Percentiles rank a stretch among this genome's conserved stretches.
phyloP scores from a whole-genome alignment of 2,329 filamentous ascomycete species.

The Exophiala sp. region DNA sequence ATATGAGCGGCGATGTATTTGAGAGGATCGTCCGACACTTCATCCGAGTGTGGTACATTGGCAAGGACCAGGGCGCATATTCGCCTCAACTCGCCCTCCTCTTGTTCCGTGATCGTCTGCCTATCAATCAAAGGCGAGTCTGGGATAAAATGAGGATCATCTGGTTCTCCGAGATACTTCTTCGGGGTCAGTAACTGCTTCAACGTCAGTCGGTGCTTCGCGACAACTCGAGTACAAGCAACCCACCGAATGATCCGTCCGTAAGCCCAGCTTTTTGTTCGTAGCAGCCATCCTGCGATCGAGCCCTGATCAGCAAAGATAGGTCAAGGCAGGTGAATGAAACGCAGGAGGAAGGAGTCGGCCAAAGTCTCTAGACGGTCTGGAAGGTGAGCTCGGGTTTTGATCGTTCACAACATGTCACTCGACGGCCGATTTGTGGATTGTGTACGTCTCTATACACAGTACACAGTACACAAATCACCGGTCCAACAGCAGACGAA shows the following conservation, averaged over 20 bases:
- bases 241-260: slow-evolving; percentile 14
- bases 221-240: neutral
- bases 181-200: slow-evolving; percentile 25
- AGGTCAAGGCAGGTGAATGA: neutral
- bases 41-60: slow-evolving; percentile 28
- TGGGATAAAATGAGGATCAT: slow-evolving; percentile 31
- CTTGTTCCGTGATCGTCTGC: slow-evolving; percentile 32
- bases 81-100: slow-evolving; percentile 35
- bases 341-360: neutral
- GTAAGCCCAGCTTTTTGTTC: slow-evolving; percentile 8
- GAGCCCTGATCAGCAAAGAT: neutral
- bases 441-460: neutral
- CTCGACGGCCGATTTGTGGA: neutral
- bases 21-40: slow-evolving; percentile 27
- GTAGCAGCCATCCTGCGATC: slow-evolving; percentile 1
- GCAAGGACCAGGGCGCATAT: slow-evolving; percentile 32
- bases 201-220: slow-evolving; percentile 1
- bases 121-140: slow-evolving; percentile 34
- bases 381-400: neutral
- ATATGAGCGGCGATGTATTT: slow-evolving; percentile 32
- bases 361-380: neutral
- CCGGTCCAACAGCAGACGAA: neutral
- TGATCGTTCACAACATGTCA: slow-evolving; percentile 10
- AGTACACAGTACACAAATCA: no score
- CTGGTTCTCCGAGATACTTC: slow-evolving; percentile 35